These are phyloP conservation scores for Rutstroemia sydowiana DNA, from an alignment of 2,329 filamentous ascomycete species.

Conservation along the genomic window DNA sequence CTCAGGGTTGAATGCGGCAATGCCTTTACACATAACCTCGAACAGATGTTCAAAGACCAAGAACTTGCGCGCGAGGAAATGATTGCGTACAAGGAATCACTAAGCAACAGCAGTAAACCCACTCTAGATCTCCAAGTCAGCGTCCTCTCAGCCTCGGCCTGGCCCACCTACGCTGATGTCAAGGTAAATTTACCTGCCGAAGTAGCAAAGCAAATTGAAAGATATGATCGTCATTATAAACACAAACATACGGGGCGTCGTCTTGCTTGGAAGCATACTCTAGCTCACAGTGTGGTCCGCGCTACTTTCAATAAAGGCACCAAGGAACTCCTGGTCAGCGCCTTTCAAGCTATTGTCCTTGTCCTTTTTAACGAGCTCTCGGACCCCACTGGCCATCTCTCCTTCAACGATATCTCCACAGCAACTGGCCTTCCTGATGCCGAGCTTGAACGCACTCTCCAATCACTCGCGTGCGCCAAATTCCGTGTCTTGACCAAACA, in stretches of 20 bases:
- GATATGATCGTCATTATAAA: conserved; percentile 82
- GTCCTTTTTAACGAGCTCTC: conserved; percentile 74
- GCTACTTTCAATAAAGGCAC: conserved; percentile 70
- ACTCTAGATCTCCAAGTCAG: conserved; percentile 73
- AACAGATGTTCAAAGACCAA: conserved; percentile 99
- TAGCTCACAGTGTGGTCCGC: conserved; percentile 84
- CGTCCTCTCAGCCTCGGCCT: conserved; percentile 83
- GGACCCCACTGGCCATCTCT: conserved; percentile 53
- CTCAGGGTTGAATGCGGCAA: conserved; percentile 90
- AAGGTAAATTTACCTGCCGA: conserved; percentile 66
- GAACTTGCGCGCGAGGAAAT: conserved; percentile 91
- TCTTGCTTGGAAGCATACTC: conserved; percentile 83
- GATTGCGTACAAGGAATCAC: conserved; percentile 68
- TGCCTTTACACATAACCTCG: conserved; percentile 91
- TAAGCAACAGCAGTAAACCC: conserved; percentile 44
- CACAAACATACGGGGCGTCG: conserved; percentile 82
- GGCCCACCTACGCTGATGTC: conserved; percentile 81
- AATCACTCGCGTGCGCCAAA: conserved; percentile 90
- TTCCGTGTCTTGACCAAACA: conserved; percentile 76
- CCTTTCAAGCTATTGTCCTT: conserved; percentile 86
- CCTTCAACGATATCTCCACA: conserved; percentile 67
- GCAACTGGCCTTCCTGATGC: conserved; percentile 67
- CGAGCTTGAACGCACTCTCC: conserved; percentile 83
- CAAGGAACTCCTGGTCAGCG: conserved; percentile 86
- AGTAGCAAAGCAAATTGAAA: conserved; percentile 67